Evolutionary conservation across 2,329 filamentous ascomycete species (phyloP), one percentile per base, ranked within the genome.

Genomic region (Periconia macrospinosa): DNA sequence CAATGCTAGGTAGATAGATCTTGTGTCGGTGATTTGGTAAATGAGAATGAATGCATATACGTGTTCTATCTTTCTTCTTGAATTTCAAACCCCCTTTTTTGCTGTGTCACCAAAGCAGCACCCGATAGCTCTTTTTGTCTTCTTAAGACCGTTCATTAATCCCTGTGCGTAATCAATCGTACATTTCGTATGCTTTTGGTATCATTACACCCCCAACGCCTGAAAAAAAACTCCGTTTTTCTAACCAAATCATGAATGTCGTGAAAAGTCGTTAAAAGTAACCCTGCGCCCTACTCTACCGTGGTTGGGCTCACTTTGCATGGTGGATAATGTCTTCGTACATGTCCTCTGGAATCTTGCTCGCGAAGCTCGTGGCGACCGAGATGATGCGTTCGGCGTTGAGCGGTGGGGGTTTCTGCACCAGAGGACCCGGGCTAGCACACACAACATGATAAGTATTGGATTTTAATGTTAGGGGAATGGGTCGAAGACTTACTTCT

Each of bases 321-420:
- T 99, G 94, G 41, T 83, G 81, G 48, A 97, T 87, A 67, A 99
- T 91, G 71, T 96, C 91, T 47, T 89, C 86, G 69, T 97, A 99
- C 45, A 97, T 81, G 61, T 95, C 89, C 57, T 92, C 86, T 1
- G 94, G 93, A 50, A 99, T 92, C 79, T 92, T 94, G 63, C 88
- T 87, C 53, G 96, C 89, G 65, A 97, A 89, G 49, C 88, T 87
- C 62, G 97, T 86, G 0, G 93, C 93, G 52, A 95, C 84, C 44
- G 86, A 86, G 71, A 95, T 94, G 67, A 96, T 89, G 60, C 88
- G 86, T 63, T 91, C 88, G 5, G 92, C 89, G 62, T 96, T 87
- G 23, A 97, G 80, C 5, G 89, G 85, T 7, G 92, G 92, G 63
- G 97, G 91, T 1, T 89, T 92, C 52, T 92, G 84, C n/a, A 97